A percentile compares a stretch with the other conserved stretches of the same genome.
Evolutionary conservation across 2,329 filamentous ascomycete genomes (phyloP).

Genomic region (Neonectria hederae): DNA sequence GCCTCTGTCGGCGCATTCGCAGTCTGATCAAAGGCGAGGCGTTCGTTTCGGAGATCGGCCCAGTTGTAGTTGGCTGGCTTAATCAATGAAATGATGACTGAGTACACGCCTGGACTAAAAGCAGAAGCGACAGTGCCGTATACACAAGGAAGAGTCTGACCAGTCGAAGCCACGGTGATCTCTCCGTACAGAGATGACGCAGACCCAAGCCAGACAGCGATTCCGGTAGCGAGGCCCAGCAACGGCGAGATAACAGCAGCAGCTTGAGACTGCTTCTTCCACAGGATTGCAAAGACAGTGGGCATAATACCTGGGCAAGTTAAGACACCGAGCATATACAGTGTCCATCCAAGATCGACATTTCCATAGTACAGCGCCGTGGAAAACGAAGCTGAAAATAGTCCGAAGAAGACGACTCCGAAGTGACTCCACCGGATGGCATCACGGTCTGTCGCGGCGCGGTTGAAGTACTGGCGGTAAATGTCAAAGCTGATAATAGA

Average conservation of each 20-base stretch:
- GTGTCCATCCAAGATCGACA: constrained; percentile 62
- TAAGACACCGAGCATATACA: constrained; percentile 64
- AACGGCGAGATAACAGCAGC: constrained; percentile 62
- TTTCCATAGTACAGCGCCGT: constrained; percentile 64
- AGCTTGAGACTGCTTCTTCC: constrained; percentile 58
- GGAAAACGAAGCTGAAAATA: constrained; percentile 61
- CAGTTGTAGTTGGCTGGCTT: constrained; percentile 54
- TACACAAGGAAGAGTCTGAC: constrained; percentile 59
- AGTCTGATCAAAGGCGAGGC: constrained; percentile 49
- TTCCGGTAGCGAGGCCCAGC: constrained; percentile 59
- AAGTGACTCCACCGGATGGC: constrained; percentile 62
- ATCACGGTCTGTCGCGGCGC: constrained; percentile 55
- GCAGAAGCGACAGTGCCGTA: constrained; percentile 62
- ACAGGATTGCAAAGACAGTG: constrained; percentile 62
- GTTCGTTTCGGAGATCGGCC: constrained; percentile 52
- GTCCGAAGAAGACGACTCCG: constrained; percentile 61
- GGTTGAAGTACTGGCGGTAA: constrained; percentile 61
- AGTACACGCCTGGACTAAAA: constrained; percentile 54
- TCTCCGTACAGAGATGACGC: constrained; percentile 57
- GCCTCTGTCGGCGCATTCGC: constrained; percentile 25
- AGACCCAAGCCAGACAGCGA: constrained; percentile 62
- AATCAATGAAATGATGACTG: constrained; percentile 56
- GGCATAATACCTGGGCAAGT: constrained; percentile 64
- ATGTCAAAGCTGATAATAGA: constrained; percentile 65
- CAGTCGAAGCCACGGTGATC: constrained; percentile 59